phyloP scores from a whole-genome alignment of 169 alveolate genomes.

The Fabrea salina region DNA sequence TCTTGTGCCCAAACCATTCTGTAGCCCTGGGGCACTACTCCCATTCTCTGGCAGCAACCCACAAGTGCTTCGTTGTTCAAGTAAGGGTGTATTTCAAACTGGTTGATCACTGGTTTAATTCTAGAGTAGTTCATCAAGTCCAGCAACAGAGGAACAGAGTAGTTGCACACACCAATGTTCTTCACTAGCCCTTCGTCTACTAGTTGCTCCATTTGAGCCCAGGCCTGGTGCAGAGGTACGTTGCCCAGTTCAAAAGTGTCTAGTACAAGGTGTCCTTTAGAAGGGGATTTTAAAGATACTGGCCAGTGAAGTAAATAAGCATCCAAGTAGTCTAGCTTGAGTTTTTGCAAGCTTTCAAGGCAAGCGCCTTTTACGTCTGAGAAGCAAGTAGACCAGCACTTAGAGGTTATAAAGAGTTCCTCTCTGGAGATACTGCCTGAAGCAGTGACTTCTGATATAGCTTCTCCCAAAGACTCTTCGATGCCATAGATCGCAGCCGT shows the following conservation, averaged over 20 bases:
- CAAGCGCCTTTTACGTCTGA: slow-evolving; percentile 49
- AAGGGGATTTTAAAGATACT: slow-evolving; percentile 29
- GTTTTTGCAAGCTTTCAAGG: slow-evolving; percentile 38
- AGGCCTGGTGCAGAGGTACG: slow-evolving; percentile 47
- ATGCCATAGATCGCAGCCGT: slow-evolving; percentile 67
- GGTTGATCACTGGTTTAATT: slow-evolving; percentile 72
- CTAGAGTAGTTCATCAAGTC: slow-evolving; percentile 62
- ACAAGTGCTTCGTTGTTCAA: neutral
- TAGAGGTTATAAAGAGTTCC: slow-evolving; percentile 67
- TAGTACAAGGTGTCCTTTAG: neutral
- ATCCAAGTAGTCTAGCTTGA: slow-evolving; percentile 58
- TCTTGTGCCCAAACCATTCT: neutral
- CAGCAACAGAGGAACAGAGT: slow-evolving; percentile 38
- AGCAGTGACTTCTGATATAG: slow-evolving; percentile 51
- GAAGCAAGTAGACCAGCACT: slow-evolving; percentile 48
- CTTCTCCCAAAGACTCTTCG: slow-evolving; percentile 76
- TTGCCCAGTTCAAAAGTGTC: neutral
- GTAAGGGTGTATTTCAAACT: slow-evolving; percentile 71
- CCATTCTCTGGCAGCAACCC: slow-evolving; percentile 7
- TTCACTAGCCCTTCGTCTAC: slow-evolving; percentile 59
- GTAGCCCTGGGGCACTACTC: slow-evolving; percentile 7
- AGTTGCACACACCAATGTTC: slow-evolving; percentile 72
- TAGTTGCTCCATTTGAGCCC: slow-evolving; percentile 63
- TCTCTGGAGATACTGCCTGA: slow-evolving; percentile 70
- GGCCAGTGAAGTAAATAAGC: slow-evolving; percentile 77